phyloP scores from a whole-genome alignment of 75 land plant genomes.

The Larix kaempferi region DNA sequence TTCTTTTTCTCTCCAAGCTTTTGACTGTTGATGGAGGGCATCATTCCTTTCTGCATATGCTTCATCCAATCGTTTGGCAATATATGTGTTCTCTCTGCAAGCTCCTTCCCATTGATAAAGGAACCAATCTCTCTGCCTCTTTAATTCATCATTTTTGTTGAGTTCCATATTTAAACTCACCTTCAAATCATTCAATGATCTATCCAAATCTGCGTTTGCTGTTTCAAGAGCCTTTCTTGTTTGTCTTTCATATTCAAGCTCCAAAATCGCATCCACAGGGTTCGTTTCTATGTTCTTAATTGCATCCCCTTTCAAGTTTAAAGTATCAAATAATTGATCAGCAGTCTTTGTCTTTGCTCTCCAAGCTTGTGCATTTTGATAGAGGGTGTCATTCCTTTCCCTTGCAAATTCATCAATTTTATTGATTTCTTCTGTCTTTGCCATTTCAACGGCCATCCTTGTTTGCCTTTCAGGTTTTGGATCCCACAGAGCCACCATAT shows the following conservation, averaged over 20 bases:
- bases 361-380: too few species aligned
- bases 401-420: too few species aligned
- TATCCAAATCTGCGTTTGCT: background rate
- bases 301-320: too few species aligned
- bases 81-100: background rate
- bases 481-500: too few species aligned
- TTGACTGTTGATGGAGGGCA: slow-evolving; percentile 28
- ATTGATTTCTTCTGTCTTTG: too few species aligned
- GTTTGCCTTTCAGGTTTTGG: too few species aligned
- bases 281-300: background rate
- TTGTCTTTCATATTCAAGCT: slow-evolving; percentile 28
- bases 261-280: slow-evolving; percentile 10
- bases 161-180: background rate
- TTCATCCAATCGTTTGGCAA: too few species aligned
- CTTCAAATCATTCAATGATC: background rate
- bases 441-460: too few species aligned
- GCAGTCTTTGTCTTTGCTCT: too few species aligned
- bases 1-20: background rate
- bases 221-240: slow-evolving; percentile 16
- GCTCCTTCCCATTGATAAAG: background rate
- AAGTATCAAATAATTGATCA: too few species aligned
- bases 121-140: background rate
- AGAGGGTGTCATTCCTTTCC: too few species aligned
- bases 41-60: slow-evolving; percentile 3
- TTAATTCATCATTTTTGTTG: background rate